Evolutionary conservation across 2,329 filamentous ascomycete species (phyloP).

Genomic region (Xylaria sp.): DNA sequence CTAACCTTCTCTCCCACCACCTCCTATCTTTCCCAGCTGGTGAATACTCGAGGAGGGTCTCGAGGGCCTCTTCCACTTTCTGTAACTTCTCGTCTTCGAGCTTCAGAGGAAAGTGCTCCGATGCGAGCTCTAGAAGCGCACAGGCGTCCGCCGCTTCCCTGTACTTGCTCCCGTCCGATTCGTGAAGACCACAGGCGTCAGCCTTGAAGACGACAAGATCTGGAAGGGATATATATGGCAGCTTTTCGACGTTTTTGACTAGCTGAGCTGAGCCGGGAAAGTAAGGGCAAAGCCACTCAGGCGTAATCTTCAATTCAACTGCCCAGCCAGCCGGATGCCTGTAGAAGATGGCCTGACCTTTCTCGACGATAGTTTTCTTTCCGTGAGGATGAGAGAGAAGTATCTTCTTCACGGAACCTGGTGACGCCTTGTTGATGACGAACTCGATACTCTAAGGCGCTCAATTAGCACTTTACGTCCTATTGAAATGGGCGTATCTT

Average conservation of each 20-base stretch:
- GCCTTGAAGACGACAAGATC: slow-evolving; percentile 41
- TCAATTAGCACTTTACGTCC: slow-evolving; percentile 11
- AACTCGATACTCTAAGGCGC: slow-evolving; percentile 38
- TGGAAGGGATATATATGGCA: slow-evolving; percentile 38
- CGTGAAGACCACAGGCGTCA: slow-evolving; percentile 39
- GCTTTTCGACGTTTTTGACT: slow-evolving; percentile 24
- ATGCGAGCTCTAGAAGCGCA: slow-evolving; percentile 35
- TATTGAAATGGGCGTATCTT: background rate
- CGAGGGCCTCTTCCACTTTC: slow-evolving; percentile 37
- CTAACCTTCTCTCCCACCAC: slow-evolving; percentile 39
- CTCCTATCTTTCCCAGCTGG: slow-evolving; percentile 29
- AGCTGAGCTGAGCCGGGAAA: slow-evolving; percentile 32
- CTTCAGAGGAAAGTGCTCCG: slow-evolving; percentile 36
- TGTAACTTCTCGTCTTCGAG: slow-evolving; percentile 37
- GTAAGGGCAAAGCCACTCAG: slow-evolving; percentile 41
- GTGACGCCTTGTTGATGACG: slow-evolving; percentile 35
- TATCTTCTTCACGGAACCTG: slow-evolving; percentile 39
- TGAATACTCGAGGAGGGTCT: slow-evolving; percentile 37
- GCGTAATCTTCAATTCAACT: slow-evolving; percentile 39
- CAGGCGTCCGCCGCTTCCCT: slow-evolving; percentile 34
- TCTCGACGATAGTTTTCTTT: slow-evolving; percentile 32
- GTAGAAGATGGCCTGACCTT: slow-evolving; percentile 35
- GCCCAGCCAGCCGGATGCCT: slow-evolving; percentile 36
- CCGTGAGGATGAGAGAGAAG: slow-evolving; percentile 33
- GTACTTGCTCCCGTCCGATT: slow-evolving; percentile 35